These are phyloP conservation scores for Ophioceras dolichostomum DNA, from an alignment of 2,329 filamentous ascomycete species.

Conservation along the genomic window DNA sequence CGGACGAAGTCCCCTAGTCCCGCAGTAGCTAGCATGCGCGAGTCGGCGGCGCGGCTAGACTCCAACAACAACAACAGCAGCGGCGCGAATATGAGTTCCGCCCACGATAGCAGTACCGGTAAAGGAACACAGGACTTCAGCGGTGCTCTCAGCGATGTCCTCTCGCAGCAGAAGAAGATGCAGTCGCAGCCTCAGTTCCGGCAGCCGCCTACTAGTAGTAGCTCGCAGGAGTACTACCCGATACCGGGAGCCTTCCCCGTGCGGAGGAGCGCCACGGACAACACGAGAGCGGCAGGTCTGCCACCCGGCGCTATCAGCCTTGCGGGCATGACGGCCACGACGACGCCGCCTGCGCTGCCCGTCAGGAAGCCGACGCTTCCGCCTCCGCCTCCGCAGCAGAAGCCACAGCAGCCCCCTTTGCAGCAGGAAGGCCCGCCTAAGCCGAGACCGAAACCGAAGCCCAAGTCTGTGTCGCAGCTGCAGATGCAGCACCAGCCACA, in stretches of 20 bases:
- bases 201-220: neutral
- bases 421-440: too few relatives aligned
- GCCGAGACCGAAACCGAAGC: neutral
- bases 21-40: neutral
- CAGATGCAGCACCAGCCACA: neutral
- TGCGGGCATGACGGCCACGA: constrained; percentile 7
- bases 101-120: too few relatives aligned
- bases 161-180: neutral
- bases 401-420: too few relatives aligned
- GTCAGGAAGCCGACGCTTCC: constrained; percentile 2
- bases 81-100: constrained; percentile 5
- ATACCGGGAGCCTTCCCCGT: constrained; percentile 6
- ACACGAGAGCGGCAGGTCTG: constrained; percentile 1
- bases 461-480: too few relatives aligned
- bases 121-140: too few relatives aligned
- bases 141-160: too few relatives aligned
- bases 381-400: too few relatives aligned
- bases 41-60: constrained; percentile 6
- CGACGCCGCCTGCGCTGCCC: constrained; percentile 9
- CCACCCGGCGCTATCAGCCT: constrained; percentile 4
- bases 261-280: neutral
- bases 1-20: constrained; percentile 2
- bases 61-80: constrained; percentile 9
- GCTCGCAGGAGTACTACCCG: neutral
- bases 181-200: neutral